These are phyloP conservation scores for Arctium minus DNA, from an alignment of 129 eudicot species.

Conservation along the genomic window DNA sequence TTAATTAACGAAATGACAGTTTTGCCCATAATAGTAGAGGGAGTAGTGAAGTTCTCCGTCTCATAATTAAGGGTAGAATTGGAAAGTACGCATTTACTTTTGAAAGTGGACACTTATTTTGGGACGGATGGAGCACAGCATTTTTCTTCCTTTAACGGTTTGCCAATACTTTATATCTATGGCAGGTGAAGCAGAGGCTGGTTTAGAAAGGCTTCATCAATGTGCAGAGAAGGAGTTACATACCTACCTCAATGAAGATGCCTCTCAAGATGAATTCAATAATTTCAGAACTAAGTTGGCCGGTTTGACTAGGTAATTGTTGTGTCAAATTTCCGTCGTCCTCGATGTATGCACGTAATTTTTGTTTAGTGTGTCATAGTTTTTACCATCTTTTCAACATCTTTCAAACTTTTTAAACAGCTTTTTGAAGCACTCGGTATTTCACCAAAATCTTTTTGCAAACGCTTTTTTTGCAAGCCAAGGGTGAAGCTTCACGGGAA, in stretches of 20 bases:
- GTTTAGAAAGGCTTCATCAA: constrained; percentile 81
- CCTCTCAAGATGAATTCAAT: constrained; percentile 34
- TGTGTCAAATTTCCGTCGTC: neutral
- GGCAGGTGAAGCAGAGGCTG: constrained; percentile 88
- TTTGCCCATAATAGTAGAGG: neutral
- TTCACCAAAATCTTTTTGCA: no score
- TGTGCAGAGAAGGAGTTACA: constrained; percentile 70
- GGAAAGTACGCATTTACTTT: neutral
- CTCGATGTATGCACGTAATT: neutral
- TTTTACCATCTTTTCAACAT: neutral
- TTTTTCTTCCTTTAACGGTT: neutral
- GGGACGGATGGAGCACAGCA: neutral
- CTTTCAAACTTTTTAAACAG: neutral
- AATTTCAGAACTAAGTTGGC: constrained; percentile 65
- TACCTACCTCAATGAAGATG: constrained; percentile 23
- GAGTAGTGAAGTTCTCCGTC: neutral
- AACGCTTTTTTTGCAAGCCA: no score
- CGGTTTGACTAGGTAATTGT: constrained; percentile 60
- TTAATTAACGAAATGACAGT: neutral
- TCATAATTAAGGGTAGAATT: neutral
- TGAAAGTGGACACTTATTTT: neutral
- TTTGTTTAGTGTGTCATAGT: no score
- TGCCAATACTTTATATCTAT: neutral
- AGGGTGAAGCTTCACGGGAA: no score
- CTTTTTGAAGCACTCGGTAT: no score